phyloP scores from a whole-genome alignment of 2,329 filamentous ascomycete species.

The Zalaria sp. region DNA sequence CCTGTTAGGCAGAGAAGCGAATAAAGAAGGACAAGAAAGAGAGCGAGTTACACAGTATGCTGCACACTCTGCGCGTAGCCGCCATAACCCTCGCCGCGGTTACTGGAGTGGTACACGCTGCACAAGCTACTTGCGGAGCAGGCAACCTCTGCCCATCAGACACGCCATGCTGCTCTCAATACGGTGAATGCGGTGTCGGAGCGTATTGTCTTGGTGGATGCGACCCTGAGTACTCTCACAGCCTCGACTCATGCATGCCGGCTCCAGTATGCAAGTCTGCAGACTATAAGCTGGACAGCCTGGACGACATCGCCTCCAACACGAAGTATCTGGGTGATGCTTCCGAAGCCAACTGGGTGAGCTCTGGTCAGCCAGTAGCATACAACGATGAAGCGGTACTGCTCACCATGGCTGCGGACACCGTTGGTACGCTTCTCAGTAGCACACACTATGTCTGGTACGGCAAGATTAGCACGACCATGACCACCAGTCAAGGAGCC shows the following conservation, averaged over 20 bases:
- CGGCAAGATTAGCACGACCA: conserved; percentile 71
- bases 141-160: conserved; percentile 16
- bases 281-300: conserved; percentile 57
- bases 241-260: conserved; percentile 72
- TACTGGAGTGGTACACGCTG: conserved; percentile 13
- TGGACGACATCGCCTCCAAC: conserved; percentile 58
- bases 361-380: conserved; percentile 58
- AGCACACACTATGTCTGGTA: conserved; percentile 92
- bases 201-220: conserved; percentile 94
- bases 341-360: conserved; percentile 71
- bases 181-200: conserved; percentile 77
- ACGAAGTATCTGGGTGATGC: conserved; percentile 78
- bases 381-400: conserved; percentile 55
- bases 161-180: conserved; percentile 38
- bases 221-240: conserved; percentile 73
- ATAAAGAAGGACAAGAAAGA: too few species aligned
- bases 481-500: conserved; percentile 70
- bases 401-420: conserved; percentile 78
- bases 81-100: conserved; percentile 16
- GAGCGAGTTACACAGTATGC: conserved; percentile 6
- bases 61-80: conserved; percentile 13
- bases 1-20: too few species aligned
- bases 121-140: conserved; percentile 15
- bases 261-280: conserved; percentile 66
- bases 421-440: conserved; percentile 75